Base-by-base conservation (phyloP, 148 eudicot species). In the Camellia japonica region DNA sequence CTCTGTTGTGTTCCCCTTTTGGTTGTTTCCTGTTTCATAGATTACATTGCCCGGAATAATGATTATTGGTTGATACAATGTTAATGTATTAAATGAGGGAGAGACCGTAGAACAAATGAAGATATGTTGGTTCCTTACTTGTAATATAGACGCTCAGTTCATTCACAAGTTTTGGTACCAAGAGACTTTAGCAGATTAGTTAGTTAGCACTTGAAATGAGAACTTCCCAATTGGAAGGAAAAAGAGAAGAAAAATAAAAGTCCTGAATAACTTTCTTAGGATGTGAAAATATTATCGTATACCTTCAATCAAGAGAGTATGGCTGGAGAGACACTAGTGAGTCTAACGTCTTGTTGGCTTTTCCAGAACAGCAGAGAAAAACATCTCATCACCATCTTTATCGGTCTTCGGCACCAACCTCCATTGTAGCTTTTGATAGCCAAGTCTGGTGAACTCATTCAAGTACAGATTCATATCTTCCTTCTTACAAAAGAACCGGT, bases 361-460 rank as follows among this genome's bases (percentile, higher is more conserved):
- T 76, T 80, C 82, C 46, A 83, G 58, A 69, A 75, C 71, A 58
- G 81, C 81, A 73, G 81, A 80, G 55, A 84, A 70, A 73, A 71
- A 84, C 38, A 78, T 4, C 56, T 84, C 82, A 51, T 59, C 82
- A 54, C 83, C 76, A 49, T 75, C 76, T 77, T 70, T 79, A 73
- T 80, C 76, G 0, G 15, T 78, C 82, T 84, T 84, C 12, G 79
- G 81, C 78, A 67, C 84, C 62, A 68, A 80, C 56, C 67, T 78
- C 87, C 87, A 81, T 43, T 47, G 3, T 62, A 81, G 67, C 73
- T 75, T 81, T 66, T 23, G 78, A 47, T 85, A 85, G 19, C 82
- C 76, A 19, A 85, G 23, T 23, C 47, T 74, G 47, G 41, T 42
- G 54, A 81, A 78, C 47, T n/a, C 76, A 20, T 47, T 51, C 20